Percentiles rank a stretch among this genome's conserved stretches.
Evolutionary conservation across 2,329 filamentous ascomycete species (phyloP).

Genomic region (Akanthomyces dipterigenus): DNA sequence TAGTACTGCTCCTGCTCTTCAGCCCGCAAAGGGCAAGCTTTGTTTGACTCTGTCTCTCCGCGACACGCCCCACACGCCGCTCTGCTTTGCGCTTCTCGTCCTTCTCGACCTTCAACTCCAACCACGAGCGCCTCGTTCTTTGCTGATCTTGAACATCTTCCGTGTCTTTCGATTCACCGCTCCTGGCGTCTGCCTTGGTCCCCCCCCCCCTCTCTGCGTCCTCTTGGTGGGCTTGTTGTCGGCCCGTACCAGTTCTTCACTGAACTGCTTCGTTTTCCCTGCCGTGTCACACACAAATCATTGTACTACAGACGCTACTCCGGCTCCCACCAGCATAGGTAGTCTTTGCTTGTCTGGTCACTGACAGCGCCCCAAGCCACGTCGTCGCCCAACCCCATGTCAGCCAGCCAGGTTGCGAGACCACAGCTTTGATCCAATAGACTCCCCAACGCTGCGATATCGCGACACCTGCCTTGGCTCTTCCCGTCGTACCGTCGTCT

Average conservation of each 20-base stretch:
- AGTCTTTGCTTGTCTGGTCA: slow-evolving; percentile 1
- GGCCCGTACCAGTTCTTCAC: not conserved
- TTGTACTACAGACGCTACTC: slow-evolving; percentile 4
- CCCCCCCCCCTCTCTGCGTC: not conserved
- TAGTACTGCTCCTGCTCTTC: slow-evolving; percentile 6
- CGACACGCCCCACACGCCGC: slow-evolving; percentile 8
- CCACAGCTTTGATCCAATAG: slow-evolving; percentile 6
- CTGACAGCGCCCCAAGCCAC: slow-evolving; percentile 9
- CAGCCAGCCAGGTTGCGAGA: slow-evolving; percentile 1
- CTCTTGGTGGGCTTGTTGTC: slow-evolving; percentile 7
- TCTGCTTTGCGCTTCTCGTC: slow-evolving; percentile 5
- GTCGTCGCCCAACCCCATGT: slow-evolving; percentile 10
- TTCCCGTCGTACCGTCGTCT: slow-evolving; percentile 3
- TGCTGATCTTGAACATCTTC: slow-evolving; percentile 3
- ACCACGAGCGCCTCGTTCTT: slow-evolving; percentile 4
- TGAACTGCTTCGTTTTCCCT: not conserved
- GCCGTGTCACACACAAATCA: slow-evolving; percentile 10
- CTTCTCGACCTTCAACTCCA: slow-evolving; percentile 1
- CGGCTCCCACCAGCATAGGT: not conserved
- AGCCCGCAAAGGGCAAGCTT: slow-evolving; percentile 10
- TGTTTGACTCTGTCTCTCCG: slow-evolving; percentile 7
- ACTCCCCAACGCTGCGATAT: slow-evolving; percentile 5
- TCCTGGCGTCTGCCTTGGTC: not conserved
- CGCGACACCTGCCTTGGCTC: slow-evolving; percentile 5
- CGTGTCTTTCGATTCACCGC: not conserved